Evolutionary conservation across 2,329 filamentous ascomycete species (phyloP).

Genomic region (Colletotrichum salicis): DNA sequence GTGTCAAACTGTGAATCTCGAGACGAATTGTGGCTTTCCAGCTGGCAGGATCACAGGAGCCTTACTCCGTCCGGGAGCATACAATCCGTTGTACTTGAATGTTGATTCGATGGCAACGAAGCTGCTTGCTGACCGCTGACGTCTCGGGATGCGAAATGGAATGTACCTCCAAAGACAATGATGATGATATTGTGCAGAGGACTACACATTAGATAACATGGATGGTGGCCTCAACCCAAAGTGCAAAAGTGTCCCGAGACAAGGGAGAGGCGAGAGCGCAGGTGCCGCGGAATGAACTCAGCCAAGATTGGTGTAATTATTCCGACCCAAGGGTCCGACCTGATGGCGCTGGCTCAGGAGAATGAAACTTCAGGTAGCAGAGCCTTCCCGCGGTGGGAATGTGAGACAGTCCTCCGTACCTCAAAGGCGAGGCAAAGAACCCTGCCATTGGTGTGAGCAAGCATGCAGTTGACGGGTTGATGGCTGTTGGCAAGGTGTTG

Average conservation of each 20-base stretch:
- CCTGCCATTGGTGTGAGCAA: neutral
- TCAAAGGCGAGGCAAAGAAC: neutral
- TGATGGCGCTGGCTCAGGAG: neutral
- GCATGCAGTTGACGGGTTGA: slow-evolving; percentile 3
- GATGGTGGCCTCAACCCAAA: neutral
- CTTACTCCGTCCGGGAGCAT: neutral
- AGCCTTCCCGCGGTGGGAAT: neutral
- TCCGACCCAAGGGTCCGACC: slow-evolving; percentile 1
- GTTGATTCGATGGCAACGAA: neutral
- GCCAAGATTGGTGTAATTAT: slow-evolving; percentile 2
- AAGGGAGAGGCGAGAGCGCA: neutral
- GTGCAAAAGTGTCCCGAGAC: neutral
- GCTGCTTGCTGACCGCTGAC: slow-evolving; percentile 10
- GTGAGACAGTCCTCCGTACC: neutral
- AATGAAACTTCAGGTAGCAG: slow-evolving; percentile 14
- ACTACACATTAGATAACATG: neutral
- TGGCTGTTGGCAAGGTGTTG: neutral
- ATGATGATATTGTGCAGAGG: neutral
- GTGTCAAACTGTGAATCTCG: neutral
- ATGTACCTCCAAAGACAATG: neutral
- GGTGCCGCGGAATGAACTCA: neutral
- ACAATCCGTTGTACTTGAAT: neutral
- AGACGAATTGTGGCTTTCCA: neutral
- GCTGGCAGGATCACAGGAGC: neutral
- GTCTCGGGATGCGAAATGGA: neutral